Evolutionary conservation across 805 yeast species (phyloP).

Genomic region (Hanseniaspora clermontiae): DNA sequence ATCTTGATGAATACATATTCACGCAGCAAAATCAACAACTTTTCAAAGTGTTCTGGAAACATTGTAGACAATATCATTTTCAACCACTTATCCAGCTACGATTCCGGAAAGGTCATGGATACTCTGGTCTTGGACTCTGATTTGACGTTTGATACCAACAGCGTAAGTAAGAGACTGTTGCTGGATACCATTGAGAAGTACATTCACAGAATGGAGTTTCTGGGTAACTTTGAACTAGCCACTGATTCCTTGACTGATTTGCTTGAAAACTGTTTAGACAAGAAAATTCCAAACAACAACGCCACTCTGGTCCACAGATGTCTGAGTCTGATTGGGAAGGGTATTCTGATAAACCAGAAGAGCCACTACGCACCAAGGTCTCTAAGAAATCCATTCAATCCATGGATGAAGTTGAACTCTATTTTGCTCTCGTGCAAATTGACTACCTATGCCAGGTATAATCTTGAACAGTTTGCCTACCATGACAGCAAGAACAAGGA

Average conservation of each 20-base stretch:
- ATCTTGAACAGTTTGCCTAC: not conserved
- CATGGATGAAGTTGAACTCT: slow-evolving; percentile 9
- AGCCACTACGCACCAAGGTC: slow-evolving; percentile 1
- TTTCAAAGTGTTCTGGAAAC: not conserved
- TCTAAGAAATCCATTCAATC: not conserved
- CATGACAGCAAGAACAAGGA: not conserved
- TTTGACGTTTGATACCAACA: not conserved
- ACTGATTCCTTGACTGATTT: not conserved
- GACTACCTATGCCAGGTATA: not conserved
- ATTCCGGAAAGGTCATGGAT: not conserved
- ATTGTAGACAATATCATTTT: not conserved
- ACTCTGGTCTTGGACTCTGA: not conserved
- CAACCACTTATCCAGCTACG: not conserved
- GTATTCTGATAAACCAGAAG: not conserved
- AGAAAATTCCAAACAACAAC: not conserved
- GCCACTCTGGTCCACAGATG: not conserved
- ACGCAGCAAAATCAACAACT: not conserved
- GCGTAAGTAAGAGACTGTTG: not conserved
- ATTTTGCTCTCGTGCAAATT: not conserved
- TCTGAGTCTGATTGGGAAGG: slow-evolving; percentile 4
- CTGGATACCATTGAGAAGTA: not conserved
- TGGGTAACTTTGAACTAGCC: not conserved
- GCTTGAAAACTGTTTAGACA: not conserved
- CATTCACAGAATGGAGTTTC: not conserved
- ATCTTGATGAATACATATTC: not conserved